Conservation (phyloP, 768 basidiomycete species). For the Tremella fuciformis region DNA sequence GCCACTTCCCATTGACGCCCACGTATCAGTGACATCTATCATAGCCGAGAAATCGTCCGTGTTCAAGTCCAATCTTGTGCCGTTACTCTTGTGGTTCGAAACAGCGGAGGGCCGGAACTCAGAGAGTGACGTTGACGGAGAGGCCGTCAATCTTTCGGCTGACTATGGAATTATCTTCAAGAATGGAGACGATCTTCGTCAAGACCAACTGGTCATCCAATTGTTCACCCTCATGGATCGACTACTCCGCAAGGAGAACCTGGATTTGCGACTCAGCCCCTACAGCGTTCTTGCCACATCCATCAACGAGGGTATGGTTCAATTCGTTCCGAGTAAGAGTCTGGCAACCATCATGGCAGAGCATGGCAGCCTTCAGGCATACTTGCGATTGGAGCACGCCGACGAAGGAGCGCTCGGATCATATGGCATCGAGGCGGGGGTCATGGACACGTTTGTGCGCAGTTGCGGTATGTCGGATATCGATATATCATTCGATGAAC, state of each 20-base stretch:
- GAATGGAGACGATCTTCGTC: constrained; percentile 96
- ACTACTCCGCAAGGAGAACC: constrained; percentile 84
- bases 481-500: constrained; percentile 4
- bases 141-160: constrained; percentile 19
- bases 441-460: constrained; percentile 92
- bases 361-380: constrained; percentile 66
- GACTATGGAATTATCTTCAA: constrained; percentile 97
- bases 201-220: constrained; percentile 97
- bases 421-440: constrained; percentile 87
- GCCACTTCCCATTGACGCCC: constrained; percentile 88
- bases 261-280: constrained; percentile 85
- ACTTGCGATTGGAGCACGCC: constrained; percentile 77
- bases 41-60: constrained; percentile 87
- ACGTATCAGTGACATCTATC: constrained; percentile 77
- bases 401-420: constrained; percentile 94
- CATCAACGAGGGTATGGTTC: constrained; percentile 86
- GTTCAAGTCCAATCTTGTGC: constrained; percentile 95
- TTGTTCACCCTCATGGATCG: constrained; percentile 98
- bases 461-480: constrained; percentile 74
- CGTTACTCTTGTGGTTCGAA: constrained; percentile 84
- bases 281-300: constrained; percentile 85
- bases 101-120: constrained; percentile 61
- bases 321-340: constrained; percentile 93
- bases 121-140: neutral
- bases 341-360: constrained; percentile 93